Percentiles rank a stretch among this genome's conserved stretches.
phyloP scores from a whole-genome alignment of 139 green algal species.

The Coccomyxa sp. region DNA sequence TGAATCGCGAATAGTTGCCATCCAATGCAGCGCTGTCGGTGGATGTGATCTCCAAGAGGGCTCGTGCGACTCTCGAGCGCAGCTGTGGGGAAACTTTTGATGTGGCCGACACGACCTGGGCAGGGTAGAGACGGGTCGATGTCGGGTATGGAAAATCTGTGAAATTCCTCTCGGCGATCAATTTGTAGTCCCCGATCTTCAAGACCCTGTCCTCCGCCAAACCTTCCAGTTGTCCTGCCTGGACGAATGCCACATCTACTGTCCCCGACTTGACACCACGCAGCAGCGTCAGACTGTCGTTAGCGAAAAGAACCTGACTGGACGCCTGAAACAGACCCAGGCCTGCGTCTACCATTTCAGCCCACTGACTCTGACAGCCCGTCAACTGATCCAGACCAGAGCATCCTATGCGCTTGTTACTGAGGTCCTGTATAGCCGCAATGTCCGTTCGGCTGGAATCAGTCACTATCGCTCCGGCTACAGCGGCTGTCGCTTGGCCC shows the following conservation, averaged over 20 bases:
- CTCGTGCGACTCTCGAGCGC: background rate
- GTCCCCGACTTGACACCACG: background rate
- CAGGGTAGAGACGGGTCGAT: background rate
- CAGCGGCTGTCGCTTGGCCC: background rate
- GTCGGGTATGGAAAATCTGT: background rate
- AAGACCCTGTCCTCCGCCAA: background rate
- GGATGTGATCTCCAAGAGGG: background rate
- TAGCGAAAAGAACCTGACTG: background rate
- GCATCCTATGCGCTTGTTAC: background rate
- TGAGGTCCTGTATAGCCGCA: background rate
- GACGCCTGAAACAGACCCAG: background rate
- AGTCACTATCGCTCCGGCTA: background rate
- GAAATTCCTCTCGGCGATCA: background rate
- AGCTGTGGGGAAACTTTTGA: background rate
- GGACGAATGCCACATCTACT: background rate
- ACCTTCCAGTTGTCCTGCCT: background rate
- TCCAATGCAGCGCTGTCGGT: background rate
- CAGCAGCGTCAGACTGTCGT: background rate
- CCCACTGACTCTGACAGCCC: background rate
- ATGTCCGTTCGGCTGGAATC: background rate
- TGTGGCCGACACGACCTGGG: background rate
- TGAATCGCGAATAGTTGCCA: background rate
- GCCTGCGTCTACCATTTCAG: background rate
- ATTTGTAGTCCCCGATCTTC: background rate
- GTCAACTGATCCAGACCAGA: background rate